Evolutionary conservation across 805 yeast genomes (phyloP).

Genomic region (Candida morakotiae): DNA sequence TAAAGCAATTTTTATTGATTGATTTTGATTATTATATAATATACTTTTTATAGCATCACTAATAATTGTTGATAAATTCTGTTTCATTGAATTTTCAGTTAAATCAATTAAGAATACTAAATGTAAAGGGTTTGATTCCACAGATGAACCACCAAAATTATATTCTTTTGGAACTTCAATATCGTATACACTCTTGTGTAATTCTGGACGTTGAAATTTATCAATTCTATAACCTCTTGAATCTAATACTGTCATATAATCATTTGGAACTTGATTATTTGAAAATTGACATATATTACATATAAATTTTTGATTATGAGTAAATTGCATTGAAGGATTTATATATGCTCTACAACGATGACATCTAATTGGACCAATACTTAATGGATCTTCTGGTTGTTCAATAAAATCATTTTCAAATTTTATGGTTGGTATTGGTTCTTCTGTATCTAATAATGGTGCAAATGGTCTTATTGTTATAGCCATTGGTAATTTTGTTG

Average conservation of each 20-base stretch:
- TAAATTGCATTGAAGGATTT: slow-evolving; percentile 75
- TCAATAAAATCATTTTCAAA: slow-evolving; percentile 24
- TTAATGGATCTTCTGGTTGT: slow-evolving; percentile 18
- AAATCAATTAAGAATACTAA: slow-evolving; percentile 75
- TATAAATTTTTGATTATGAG: slow-evolving; percentile 56
- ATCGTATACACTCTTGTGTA: slow-evolving; percentile 81
- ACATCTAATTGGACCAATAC: slow-evolving; percentile 79
- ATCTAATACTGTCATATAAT: slow-evolving; percentile 62
- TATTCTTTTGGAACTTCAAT: slow-evolving; percentile 72
- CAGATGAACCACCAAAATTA: slow-evolving; percentile 42
- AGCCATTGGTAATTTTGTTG: slow-evolving; percentile 78
- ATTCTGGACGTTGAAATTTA: slow-evolving; percentile 63
- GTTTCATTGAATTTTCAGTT: slow-evolving; percentile 52
- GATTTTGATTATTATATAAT: slow-evolving; percentile 19
- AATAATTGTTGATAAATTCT: slow-evolving; percentile 57
- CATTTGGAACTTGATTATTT: slow-evolving; percentile 62
- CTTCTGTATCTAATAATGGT: slow-evolving; percentile 43
- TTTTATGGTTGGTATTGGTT: slow-evolving; percentile 67
- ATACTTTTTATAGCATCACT: slow-evolving; percentile 68
- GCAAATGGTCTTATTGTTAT: slow-evolving; percentile 85
- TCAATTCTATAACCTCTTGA: slow-evolving; percentile 61
- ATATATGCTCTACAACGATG: slow-evolving; percentile 86
- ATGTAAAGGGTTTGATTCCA: slow-evolving; percentile 46
- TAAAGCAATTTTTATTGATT: slow-evolving; percentile 53
- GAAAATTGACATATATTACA: slow-evolving; percentile 85